These are phyloP conservation scores for Colletotrichum acutatum DNA, from an alignment of 2,329 filamentous ascomycete genomes.

Conservation along the genomic window DNA sequence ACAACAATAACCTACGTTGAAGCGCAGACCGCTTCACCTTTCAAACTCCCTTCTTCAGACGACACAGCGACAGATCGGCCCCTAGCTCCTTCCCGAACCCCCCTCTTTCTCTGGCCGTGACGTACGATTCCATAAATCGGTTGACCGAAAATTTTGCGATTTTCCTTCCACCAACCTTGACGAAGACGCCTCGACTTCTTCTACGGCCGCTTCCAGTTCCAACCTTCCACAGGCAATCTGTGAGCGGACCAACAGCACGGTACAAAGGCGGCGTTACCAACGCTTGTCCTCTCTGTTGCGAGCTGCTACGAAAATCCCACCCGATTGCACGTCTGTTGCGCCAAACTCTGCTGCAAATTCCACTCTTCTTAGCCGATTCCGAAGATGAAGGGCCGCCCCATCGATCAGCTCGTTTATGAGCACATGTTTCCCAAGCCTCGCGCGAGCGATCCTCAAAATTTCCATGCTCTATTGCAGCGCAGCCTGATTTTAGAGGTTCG, in stretches of 20 bases:
- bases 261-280: background rate
- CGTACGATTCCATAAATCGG: constrained; percentile 2
- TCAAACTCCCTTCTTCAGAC: constrained; percentile 24
- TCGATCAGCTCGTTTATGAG: constrained; percentile 80
- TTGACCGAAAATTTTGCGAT: background rate
- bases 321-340: constrained; percentile 8
- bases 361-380: background rate
- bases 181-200: background rate
- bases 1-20: background rate
- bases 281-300: background rate
- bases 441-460: constrained; percentile 75
- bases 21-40: constrained; percentile 21
- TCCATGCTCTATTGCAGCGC: constrained; percentile 75
- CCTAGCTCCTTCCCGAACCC: constrained; percentile 25
- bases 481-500: constrained; percentile 82
- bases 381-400: constrained; percentile 75
- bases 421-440: constrained; percentile 77
- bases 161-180: background rate
- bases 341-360: background rate
- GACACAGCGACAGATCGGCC: constrained; percentile 18
- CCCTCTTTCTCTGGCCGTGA: constrained; percentile 21
- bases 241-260: background rate
- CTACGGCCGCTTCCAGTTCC: background rate
- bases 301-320: background rate
- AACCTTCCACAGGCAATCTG: background rate